phyloP scores from a whole-genome alignment of 257 asterid genomes.

The Oldenlandia corymbosa region DNA sequence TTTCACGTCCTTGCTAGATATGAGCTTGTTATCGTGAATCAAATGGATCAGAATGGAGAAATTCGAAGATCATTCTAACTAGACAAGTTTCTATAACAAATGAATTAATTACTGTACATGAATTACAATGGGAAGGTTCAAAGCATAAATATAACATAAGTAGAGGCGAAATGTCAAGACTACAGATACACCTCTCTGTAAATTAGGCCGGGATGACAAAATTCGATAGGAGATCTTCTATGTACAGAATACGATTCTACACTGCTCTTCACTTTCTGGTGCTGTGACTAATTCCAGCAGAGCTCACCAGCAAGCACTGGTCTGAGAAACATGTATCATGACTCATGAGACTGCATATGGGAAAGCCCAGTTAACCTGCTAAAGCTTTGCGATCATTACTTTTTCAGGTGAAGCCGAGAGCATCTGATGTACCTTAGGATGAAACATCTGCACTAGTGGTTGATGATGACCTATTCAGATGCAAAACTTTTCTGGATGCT shows the following conservation, averaged over 20 bases:
- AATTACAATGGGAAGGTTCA: conserved; percentile 3
- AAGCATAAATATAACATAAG: background rate
- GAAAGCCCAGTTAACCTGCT: background rate
- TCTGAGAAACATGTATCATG: background rate
- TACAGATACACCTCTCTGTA: conserved; percentile 24
- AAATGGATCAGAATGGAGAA: background rate
- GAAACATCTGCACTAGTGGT: conserved; percentile 28
- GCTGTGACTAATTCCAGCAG: background rate
- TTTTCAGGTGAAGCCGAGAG: no score
- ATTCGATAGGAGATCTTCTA: conserved; percentile 10
- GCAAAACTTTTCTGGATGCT: conserved; percentile 39
- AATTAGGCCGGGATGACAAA: conserved; percentile 22
- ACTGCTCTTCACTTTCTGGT: background rate
- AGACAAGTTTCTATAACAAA: conserved; percentile 6
- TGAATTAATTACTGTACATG: conserved; percentile 14
- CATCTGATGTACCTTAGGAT: conserved; percentile 19
- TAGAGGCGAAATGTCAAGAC: background rate
- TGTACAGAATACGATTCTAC: conserved; percentile 1
- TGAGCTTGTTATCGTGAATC: background rate
- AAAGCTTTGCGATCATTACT: background rate
- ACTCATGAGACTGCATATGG: background rate
- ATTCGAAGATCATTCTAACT: background rate
- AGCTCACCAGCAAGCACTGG: background rate
- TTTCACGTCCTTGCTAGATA: background rate
- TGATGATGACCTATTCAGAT: conserved; percentile 40